Evolutionary conservation across 257 asterid species (phyloP), one percentile per base, ranked within the genome.

Genomic region (Paraleonurus japonicus): DNA sequence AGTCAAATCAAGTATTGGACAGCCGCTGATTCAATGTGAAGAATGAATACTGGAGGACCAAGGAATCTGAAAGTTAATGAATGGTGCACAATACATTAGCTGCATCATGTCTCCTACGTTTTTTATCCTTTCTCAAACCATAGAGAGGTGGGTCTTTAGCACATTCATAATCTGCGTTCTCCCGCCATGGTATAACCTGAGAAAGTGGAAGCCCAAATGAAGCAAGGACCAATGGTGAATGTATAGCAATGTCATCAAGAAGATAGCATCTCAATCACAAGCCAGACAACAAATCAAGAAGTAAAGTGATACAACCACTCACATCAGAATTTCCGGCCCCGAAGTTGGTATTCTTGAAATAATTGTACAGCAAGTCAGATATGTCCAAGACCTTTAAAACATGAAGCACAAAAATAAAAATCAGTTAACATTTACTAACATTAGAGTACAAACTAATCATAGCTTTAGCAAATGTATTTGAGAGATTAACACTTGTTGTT

Each of bases 331-430:
- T 74, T 66, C 74, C 75, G 9, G 87, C 96, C 71, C 81, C 81
- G 19, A 89, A 94, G 76, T 65, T 71, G 76, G 80, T 79, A 50
- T 47, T 81, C 71, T 48, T 69, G 33, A 83, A 82, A 79, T 84
- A 84, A 66, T 64, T 22, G 76, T 76, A 76, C 75, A 92, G 79
- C 89, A 77, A 69, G 75, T 81, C 89, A 51, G 98, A 85, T 74
- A 95, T 72, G 78, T 95, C 94, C 81, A 72, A 39, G 30, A 89
- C 96, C 98, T 94, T 77, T 27, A 65, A 26, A 79, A 51, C 32
- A 37, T 43, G 59, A 66, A 78, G 30, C 11, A 58, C 11, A 26
- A 67, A 72, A 50, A 9, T 5, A 17, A 39, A 20, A 65, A 69
- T 17, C 55, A 24, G 68, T 22, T 55, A 74, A 8, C 27, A 19